These are phyloP conservation scores for Termitomyces sp. DNA, from an alignment of 768 basidiomycete species.

Conservation along the genomic window DNA sequence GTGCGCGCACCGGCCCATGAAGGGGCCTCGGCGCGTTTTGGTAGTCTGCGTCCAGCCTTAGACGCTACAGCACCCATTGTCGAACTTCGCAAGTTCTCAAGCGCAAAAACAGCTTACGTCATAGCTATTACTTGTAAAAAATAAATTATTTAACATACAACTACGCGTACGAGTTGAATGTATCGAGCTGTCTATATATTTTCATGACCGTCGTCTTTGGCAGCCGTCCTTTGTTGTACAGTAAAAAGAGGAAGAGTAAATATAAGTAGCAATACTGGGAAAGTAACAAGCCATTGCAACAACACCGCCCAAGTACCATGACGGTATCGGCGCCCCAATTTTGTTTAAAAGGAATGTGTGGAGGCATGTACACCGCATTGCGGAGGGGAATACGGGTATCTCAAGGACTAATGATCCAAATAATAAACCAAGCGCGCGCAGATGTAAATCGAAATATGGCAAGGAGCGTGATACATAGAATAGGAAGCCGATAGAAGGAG, in stretches of 20 bases:
- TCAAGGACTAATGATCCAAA: conserved; percentile 26
- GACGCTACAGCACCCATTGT: conserved; percentile 64
- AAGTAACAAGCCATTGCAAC: conserved; percentile 37
- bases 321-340: conserved; percentile 22
- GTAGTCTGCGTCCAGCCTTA: conserved; percentile 56
- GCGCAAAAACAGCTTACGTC: conserved; percentile 17
- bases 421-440: conserved; percentile 37
- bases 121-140: conserved; percentile 6
- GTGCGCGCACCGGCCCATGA: conserved; percentile 49
- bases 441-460: conserved; percentile 26
- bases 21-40: conserved; percentile 43
- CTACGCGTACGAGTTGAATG: conserved; percentile 4
- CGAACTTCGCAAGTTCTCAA: background rate
- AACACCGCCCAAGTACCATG: conserved; percentile 26
- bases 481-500: conserved; percentile 31
- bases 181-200: conserved; percentile 21
- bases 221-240: conserved; percentile 48
- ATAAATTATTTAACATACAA: conserved; percentile 13
- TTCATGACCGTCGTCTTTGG: conserved; percentile 26
- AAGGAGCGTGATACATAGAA: conserved; percentile 34
- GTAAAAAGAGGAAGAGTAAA: conserved; percentile 29
- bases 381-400: conserved; percentile 30
- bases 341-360: conserved; percentile 30
- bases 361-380: conserved; percentile 32
- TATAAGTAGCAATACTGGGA: conserved; percentile 28